A percentile compares a stretch with the other conserved stretches of the same genome.
These are phyloP conservation scores for Phlebopus sp. DNA, from an alignment of 1,284 basidiomycete species.

Conservation along the genomic window DNA sequence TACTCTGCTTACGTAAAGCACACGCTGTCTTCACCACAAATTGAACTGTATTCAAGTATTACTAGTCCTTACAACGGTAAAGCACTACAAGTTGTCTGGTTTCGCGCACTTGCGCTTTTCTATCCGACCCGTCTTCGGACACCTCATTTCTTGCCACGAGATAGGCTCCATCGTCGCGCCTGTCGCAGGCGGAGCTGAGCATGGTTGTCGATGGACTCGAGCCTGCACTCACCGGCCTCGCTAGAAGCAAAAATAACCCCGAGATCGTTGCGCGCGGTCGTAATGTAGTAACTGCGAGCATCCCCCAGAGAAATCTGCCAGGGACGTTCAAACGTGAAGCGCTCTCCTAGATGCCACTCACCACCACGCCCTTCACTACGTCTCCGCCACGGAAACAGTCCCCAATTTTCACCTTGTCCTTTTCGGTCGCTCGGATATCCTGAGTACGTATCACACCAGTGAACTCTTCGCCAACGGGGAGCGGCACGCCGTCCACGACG, in stretches of 20 bases:
- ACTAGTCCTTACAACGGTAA: not conserved
- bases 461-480: conserved; percentile 90
- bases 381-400: conserved; percentile 97
- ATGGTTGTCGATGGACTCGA: no score
- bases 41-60: no score
- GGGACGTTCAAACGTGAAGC: conserved; percentile 7
- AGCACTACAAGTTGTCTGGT: conserved; percentile 58
- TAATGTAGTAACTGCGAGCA: conserved; percentile 90
- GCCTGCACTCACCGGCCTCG: conserved; percentile 57
- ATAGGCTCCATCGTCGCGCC: conserved; percentile 81
- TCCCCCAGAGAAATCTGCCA: conserved; percentile 88
- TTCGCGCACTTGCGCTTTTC: conserved; percentile 91
- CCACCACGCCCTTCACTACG: conserved; percentile 89
- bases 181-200: conserved; percentile 19
- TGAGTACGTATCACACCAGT: conserved; percentile 88
- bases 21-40: no score
- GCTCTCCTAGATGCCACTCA: conserved; percentile 42
- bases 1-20: conserved; percentile 22
- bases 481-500: conserved; percentile 87
- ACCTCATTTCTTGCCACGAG: conserved; percentile 92
- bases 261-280: conserved; percentile 91
- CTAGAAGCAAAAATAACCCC: conserved; percentile 89
- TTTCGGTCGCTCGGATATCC: conserved; percentile 91
- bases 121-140: conserved; percentile 74
- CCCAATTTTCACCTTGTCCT: conserved; percentile 89